Evolutionary conservation across 306 rosid genomes (phyloP).

Genomic region (Cicer yamashitae): DNA sequence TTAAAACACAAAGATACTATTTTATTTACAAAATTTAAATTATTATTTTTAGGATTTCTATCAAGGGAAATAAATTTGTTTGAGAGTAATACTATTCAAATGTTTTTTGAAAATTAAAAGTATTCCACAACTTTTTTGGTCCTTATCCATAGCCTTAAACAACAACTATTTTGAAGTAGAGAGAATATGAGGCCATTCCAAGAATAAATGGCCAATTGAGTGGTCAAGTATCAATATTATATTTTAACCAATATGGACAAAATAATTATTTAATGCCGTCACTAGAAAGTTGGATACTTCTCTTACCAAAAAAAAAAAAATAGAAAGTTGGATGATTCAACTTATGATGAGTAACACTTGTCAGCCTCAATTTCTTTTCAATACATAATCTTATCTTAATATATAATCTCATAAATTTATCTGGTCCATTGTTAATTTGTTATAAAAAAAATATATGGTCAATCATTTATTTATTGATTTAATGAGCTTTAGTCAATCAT

Average conservation of each 20-base stretch:
- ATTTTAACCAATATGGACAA: background rate
- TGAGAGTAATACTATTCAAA: no score
- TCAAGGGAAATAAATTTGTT: background rate
- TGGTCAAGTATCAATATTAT: background rate
- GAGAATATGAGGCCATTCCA: background rate
- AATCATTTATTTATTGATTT: background rate
- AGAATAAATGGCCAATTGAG: conserved; percentile 12
- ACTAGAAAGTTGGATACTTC: background rate
- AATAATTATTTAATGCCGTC: background rate
- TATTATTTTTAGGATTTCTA: background rate
- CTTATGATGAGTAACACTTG: background rate
- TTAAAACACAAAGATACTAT: background rate
- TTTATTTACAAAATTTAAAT: no score
- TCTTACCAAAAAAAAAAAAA: no score
- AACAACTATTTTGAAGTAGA: conserved; percentile 3
- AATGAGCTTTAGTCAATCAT: conserved; percentile 37
- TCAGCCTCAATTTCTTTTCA: background rate
- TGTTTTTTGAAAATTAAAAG: background rate
- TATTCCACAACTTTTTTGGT: background rate
- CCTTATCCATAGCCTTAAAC: conserved; percentile 11
- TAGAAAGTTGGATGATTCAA: conserved; percentile 11
- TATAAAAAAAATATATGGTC: conserved; percentile 5
- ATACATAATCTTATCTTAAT: background rate
- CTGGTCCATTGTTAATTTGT: background rate
- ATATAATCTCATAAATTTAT: background rate